Evolutionary conservation across 257 asterid genomes (phyloP).

Genomic region (Capsicum rhomboideum): DNA sequence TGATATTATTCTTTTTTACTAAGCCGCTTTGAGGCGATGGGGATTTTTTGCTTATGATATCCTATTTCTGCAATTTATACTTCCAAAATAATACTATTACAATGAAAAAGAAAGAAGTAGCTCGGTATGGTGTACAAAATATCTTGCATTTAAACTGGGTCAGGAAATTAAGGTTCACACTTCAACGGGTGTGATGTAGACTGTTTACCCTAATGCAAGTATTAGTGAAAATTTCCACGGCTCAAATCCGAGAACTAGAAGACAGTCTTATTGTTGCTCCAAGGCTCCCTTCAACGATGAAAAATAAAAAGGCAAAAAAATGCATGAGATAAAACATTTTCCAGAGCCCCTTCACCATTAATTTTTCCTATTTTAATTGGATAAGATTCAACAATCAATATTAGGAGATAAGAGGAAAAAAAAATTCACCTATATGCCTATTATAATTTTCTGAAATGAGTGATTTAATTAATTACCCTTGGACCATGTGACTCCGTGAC

Average conservation of each 20-base stretch:
- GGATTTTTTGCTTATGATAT: neutral
- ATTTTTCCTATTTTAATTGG: neutral
- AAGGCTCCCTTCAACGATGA: neutral
- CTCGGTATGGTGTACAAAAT: neutral
- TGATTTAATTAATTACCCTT: neutral
- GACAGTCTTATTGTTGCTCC: neutral
- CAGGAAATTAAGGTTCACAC: too few relatives aligned
- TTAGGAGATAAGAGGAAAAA: neutral
- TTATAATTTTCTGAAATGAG: neutral
- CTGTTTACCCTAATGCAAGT: too few relatives aligned
- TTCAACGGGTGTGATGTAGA: too few relatives aligned
- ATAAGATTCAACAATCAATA: neutral
- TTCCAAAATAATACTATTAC: neutral
- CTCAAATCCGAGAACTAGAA: neutral
- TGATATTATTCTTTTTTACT: too few relatives aligned
- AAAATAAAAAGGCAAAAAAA: neutral
- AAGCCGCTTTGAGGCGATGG: neutral
- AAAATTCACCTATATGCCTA: neutral
- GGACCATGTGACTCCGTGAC: neutral
- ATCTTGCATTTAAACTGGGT: too few relatives aligned
- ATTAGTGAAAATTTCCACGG: too few relatives aligned
- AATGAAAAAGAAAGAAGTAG: neutral
- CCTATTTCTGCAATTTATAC: neutral
- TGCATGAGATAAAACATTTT: neutral
- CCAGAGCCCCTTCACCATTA: neutral